Evolutionary conservation across 2,329 filamentous ascomycete species (phyloP).

Genomic region (Davidsoniella eucalypti): DNA sequence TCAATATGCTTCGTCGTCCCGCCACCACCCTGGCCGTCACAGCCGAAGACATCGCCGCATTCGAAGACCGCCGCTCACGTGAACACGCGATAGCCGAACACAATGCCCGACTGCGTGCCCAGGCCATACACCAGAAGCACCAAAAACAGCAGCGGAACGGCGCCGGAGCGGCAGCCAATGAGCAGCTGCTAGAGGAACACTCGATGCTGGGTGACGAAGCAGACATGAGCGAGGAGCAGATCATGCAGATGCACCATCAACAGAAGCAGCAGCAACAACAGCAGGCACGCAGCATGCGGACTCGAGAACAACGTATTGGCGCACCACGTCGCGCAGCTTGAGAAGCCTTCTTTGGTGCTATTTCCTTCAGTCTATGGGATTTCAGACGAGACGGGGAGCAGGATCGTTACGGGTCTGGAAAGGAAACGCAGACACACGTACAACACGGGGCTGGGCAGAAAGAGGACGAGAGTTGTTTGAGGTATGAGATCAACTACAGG

Average conservation of each 20-base stretch:
- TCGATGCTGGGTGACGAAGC: slow-evolving; percentile 10
- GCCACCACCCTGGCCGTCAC: slow-evolving; percentile 54
- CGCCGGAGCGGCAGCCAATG: background rate
- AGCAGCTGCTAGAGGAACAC: background rate
- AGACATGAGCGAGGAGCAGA: slow-evolving; percentile 11
- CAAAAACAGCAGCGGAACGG: slow-evolving; percentile 4
- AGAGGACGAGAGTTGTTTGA: no score
- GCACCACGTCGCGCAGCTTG: background rate
- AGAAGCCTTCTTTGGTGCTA: background rate
- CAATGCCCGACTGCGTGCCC: slow-evolving; percentile 9
- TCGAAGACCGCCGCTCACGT: slow-evolving; percentile 44
- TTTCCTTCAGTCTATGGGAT: no score
- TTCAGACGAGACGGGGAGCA: no score
- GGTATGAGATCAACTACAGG: no score
- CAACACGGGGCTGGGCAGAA: no score
- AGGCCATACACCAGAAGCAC: slow-evolving; percentile 13
- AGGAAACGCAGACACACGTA: no score
- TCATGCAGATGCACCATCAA: slow-evolving; percentile 12
- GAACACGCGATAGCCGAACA: slow-evolving; percentile 22
- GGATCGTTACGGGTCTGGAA: no score
- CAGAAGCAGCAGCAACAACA: slow-evolving; percentile 15
- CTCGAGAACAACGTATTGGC: slow-evolving; percentile 8
- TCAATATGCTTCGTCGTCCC: slow-evolving; percentile 47
- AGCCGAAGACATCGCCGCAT: slow-evolving; percentile 51
- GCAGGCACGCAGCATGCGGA: slow-evolving; percentile 13